These are phyloP conservation scores for Ramularia collo-cygni DNA, from an alignment of 2,329 filamentous ascomycete species.

Conservation along the genomic window DNA sequence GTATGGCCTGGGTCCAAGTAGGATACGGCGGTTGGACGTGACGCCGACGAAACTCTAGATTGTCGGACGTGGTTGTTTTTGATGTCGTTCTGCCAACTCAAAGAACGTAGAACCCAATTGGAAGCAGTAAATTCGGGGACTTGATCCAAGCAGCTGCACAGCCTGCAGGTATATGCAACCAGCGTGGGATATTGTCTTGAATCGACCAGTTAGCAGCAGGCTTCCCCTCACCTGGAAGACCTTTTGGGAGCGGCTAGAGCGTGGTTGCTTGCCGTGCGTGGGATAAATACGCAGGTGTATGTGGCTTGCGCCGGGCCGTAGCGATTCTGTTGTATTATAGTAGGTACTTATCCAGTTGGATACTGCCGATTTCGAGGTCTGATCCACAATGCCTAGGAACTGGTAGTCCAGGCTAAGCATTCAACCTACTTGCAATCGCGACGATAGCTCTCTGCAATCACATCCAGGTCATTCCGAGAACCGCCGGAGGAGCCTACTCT, in stretches of 20 bases:
- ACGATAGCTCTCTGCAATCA: no score
- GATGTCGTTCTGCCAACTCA: conserved; percentile 6
- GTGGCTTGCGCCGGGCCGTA: conserved; percentile 25
- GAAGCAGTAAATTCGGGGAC: conserved; percentile 7
- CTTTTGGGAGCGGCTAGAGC: conserved; percentile 2
- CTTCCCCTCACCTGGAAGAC: conserved; percentile 10
- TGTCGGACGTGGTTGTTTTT: conserved; percentile 8
- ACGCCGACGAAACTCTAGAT: conserved; percentile 6
- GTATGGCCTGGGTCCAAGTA: conserved; percentile 3
- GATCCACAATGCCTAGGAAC: no score
- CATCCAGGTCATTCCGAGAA: no score
- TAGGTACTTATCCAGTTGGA: no score
- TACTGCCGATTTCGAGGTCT: no score
- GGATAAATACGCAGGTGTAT: conserved; percentile 3
- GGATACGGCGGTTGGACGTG: conserved; percentile 11
- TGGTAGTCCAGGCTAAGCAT: no score
- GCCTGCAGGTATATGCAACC: background rate
- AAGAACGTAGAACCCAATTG: background rate
- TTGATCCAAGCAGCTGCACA: conserved; percentile 6
- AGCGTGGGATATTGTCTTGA: conserved; percentile 16
- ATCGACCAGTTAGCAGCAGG: conserved; percentile 11
- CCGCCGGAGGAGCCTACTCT: no score
- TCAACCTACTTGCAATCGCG: no score
- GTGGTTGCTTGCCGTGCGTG: conserved; percentile 9
- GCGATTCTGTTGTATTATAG: no score